Conservation (phyloP, 306 rosid genomes). For the Glycine latifolia region DNA sequence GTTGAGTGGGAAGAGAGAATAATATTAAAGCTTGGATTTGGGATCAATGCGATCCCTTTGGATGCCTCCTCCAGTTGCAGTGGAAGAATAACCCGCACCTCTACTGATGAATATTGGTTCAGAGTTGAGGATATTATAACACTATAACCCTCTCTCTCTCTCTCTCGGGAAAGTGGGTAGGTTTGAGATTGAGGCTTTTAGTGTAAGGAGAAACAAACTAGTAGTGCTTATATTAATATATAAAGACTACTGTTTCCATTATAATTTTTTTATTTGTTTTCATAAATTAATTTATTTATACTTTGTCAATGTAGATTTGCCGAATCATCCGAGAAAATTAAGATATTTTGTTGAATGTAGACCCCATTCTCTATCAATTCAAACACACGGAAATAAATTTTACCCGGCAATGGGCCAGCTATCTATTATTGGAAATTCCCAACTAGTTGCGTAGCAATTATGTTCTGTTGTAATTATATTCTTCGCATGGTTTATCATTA, state of each 20-base stretch:
- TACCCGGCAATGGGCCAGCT: constrained; percentile 41
- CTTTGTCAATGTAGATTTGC: neutral
- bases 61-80: constrained; percentile 55
- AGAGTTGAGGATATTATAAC: neutral
- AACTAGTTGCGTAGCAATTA: constrained; percentile 42
- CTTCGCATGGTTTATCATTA: neutral
- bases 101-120: neutral
- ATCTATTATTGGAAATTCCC: constrained; percentile 52
- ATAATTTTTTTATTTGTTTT: neutral
- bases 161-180: constrained; percentile 38
- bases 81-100: constrained; percentile 39
- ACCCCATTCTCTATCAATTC: constrained; percentile 41
- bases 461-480: neutral
- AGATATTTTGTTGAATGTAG: constrained; percentile 34
- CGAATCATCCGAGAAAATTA: neutral
- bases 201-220: constrained; percentile 3
- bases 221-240: constrained; percentile 31
- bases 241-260: constrained; percentile 13
- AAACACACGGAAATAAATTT: constrained; percentile 40
- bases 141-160: neutral
- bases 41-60: constrained; percentile 65
- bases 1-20: neutral
- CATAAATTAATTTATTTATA: neutral
- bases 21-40: constrained; percentile 13
- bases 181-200: constrained; percentile 30